Evolutionary conservation across 2,329 filamentous ascomycete species (phyloP), one percentile per base, ranked within the genome.

Genomic region (Sarocladium brachiariae): DNA sequence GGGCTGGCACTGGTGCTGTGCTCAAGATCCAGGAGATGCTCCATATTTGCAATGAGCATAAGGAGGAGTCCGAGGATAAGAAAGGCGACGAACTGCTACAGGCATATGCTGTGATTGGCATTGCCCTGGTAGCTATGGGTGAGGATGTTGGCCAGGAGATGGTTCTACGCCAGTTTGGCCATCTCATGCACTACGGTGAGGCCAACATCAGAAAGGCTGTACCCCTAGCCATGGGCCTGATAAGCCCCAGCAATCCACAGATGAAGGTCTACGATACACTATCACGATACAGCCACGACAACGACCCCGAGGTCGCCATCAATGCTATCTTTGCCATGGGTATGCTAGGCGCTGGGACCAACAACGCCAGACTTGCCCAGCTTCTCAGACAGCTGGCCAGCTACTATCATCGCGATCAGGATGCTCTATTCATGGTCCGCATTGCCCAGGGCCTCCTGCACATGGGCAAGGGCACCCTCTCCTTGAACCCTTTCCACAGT

Each of bases 221-320:
- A 25, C 93, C 93, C 31, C 77, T 99, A 50, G 93, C 93, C 23
- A 95, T 99, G 89, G 95, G 91, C 62, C 79, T 99, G 50, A 86
- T 99, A 64, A 96, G 89, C 70, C 89, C 95, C 11, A 96, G 90
- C 72, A 99, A 99, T 73, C 93, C 93, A 10, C 95, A 99, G 68
- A 99, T 99, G 92, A 99, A 97, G 77, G 88, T 99, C 45, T 99
- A 99, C 73, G 93, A 99, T 68, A 99, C 93, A 1, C 76, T 99
- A 10, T 99, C 93, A 49, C 80, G 93, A 63, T 99, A 99, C 78
- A 95, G 87, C 56, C 93, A 99, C 78, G 93, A 99, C 73, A 99
- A 93, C 59, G 93, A 99, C 71, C 95, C 92, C 55, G 93, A 99
- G 62, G 93, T 99, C 43, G 93, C 93, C 34, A 87, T 99, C 69